A percentile compares a stretch with the other conserved stretches of the same genome.
Evolutionary conservation across 208 protist genomes (phyloP).

Genomic region (Wallacemonas sp.): DNA sequence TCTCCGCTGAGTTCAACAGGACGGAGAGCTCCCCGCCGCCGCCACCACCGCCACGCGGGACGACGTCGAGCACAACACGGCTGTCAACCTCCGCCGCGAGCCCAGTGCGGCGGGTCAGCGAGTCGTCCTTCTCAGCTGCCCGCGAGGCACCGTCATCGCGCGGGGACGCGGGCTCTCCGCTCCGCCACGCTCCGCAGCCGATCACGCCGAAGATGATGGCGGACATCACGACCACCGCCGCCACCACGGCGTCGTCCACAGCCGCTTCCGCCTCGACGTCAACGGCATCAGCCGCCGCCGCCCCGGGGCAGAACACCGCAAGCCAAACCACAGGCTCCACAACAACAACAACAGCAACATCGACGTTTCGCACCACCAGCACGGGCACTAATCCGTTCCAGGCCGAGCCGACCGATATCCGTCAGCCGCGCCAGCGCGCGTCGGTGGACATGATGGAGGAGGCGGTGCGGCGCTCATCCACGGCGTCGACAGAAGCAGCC

Average conservation of each 20-base stretch:
- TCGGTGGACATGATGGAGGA: conserved; percentile 18
- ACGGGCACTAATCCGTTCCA: conserved; percentile 9
- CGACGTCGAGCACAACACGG: too few species aligned
- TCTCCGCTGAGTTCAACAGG: neutral
- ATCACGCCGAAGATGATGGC: conserved; percentile 13
- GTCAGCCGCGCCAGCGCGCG: conserved; percentile 3
- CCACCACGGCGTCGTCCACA: neutral
- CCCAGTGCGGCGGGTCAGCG: neutral
- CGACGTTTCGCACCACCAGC: neutral
- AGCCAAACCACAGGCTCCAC: neutral
- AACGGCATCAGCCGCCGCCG: too few species aligned
- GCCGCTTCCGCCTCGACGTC: too few species aligned
- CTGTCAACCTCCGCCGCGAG: neutral
- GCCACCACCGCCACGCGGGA: neutral
- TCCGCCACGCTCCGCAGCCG: neutral
- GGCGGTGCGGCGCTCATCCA: conserved; percentile 10
- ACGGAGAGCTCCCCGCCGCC: neutral
- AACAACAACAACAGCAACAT: neutral
- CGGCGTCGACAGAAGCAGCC: conserved; percentile 8
- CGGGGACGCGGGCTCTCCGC: neutral
- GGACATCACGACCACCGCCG: neutral
- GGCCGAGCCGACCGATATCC: neutral
- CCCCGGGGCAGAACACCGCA: neutral
- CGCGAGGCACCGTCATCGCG: neutral
- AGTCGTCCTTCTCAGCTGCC: neutral